Percentiles rank a stretch among this genome's conserved stretches.
Conservation (phyloP, 2,329 filamentous ascomycete genomes). For the Davidsoniella virescens region DNA sequence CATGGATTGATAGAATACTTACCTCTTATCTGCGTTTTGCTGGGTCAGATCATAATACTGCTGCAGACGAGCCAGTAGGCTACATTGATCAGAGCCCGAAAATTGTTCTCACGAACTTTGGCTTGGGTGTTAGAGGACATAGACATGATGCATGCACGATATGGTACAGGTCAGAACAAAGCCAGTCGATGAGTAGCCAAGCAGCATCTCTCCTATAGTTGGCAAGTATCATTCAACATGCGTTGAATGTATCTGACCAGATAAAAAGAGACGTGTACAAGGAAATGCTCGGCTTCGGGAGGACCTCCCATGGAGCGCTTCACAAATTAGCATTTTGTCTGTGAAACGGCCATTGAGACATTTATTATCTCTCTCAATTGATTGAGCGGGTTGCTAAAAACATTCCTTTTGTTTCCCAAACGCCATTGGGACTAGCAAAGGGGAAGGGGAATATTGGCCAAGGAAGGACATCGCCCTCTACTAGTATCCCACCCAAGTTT, state of each 20-base stretch:
- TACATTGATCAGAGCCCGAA: too few species aligned
- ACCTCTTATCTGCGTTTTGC: background rate
- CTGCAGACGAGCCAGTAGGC: background rate
- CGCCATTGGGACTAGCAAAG: slow-evolving; percentile 12
- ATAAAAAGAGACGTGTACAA: background rate
- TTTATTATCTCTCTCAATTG: slow-evolving; percentile 26
- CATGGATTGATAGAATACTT: background rate
- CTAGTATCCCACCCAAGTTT: slow-evolving; percentile 3
- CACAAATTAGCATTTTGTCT: slow-evolving; percentile 32
- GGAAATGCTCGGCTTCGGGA: slow-evolving; percentile 39
- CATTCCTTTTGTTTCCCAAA: slow-evolving; percentile 14
- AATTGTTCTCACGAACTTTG: background rate
- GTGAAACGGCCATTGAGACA: slow-evolving; percentile 62
- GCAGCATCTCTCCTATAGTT: too few species aligned
- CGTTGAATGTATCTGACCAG: too few species aligned
- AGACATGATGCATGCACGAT: slow-evolving; percentile 6
- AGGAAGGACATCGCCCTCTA: slow-evolving; percentile 7
- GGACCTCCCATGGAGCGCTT: slow-evolving; percentile 62
- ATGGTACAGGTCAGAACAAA: slow-evolving; percentile 13
- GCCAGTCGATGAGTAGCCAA: slow-evolving; percentile 8
- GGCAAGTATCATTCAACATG: too few species aligned
- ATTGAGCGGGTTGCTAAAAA: slow-evolving; percentile 11
- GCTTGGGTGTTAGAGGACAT: slow-evolving; percentile 1
- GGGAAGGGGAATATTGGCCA: background rate
- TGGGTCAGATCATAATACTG: background rate